Percentiles rank a stretch among this genome's conserved stretches.
Conservation (phyloP, 2,329 filamentous ascomycete species). For the Tolypocladium sp. region DNA sequence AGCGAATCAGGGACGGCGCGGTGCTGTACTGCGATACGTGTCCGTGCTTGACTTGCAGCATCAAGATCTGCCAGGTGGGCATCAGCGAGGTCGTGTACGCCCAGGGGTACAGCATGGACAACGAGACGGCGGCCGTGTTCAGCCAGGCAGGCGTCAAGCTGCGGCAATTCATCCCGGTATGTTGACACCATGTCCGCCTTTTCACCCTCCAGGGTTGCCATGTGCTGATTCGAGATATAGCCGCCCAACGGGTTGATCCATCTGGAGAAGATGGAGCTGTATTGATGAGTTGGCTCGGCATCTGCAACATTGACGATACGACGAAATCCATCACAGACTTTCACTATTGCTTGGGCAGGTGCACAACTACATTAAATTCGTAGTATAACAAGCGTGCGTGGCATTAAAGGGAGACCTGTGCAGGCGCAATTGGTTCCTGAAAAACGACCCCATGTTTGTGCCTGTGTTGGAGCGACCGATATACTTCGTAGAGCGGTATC, state of each 20-base stretch:
- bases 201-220: not conserved
- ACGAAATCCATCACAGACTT: not conserved
- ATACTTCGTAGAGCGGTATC: too few species aligned
- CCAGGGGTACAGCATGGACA: conserved; percentile 91
- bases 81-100: conserved; percentile 94
- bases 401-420: not conserved
- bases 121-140: conserved; percentile 72
- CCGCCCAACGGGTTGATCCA: conserved; percentile 57
- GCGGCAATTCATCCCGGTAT: conserved; percentile 78
- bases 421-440: not conserved
- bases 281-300: conserved; percentile 8
- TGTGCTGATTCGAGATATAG: conserved; percentile 26
- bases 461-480: too few species aligned
- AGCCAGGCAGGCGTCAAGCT: conserved; percentile 73
- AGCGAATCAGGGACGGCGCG: conserved; percentile 73
- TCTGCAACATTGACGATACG: not conserved
- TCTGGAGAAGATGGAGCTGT: conserved; percentile 42
- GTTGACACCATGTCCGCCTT: conserved; percentile 19
- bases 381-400: not conserved
- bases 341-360: not conserved
- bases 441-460: too few species aligned
- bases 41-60: conserved; percentile 92
- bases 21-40: conserved; percentile 94
- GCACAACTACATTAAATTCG: not conserved
- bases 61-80: conserved; percentile 96